Percentiles rank a stretch among this genome's conserved stretches.
These are phyloP conservation scores for Aureobasidium subglaciale DNA, from an alignment of 2,329 filamentous ascomycete genomes.

Conservation along the genomic window DNA sequence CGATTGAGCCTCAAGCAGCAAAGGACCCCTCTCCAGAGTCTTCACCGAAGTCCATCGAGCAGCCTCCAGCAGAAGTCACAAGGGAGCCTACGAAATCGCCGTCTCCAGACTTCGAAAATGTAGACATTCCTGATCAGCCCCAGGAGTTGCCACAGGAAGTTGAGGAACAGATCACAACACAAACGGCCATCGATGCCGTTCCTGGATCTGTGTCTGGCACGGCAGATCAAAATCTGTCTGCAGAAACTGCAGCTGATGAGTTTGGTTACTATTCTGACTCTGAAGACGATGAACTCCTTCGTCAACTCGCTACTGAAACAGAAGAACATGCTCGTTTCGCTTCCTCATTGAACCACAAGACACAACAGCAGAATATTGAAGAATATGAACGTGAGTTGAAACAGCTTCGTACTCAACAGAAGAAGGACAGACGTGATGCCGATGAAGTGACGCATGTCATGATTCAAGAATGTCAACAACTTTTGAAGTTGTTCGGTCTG, in stretches of 20 bases:
- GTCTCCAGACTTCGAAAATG: constrained; percentile 45
- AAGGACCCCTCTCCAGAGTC: constrained; percentile 13
- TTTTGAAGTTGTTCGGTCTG: constrained; percentile 83
- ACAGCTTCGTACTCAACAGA: constrained; percentile 84
- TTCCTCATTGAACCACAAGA: constrained; percentile 72
- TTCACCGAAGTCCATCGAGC: constrained; percentile 17
- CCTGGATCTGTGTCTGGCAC: constrained; percentile 11
- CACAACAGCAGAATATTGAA: constrained; percentile 60
- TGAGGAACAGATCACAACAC: not conserved
- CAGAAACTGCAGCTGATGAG: constrained; percentile 27
- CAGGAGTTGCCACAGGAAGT: not conserved
- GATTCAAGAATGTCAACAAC: constrained; percentile 88
- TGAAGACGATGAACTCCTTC: constrained; percentile 83
- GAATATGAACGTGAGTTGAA: constrained; percentile 85
- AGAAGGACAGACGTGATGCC: constrained; percentile 89
- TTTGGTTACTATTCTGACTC: constrained; percentile 62
- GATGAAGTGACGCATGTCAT: constrained; percentile 96
- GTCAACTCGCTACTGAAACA: constrained; percentile 79
- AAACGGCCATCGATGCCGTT: not conserved
- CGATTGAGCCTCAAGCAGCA: not conserved
- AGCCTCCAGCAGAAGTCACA: constrained; percentile 18
- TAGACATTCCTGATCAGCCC: constrained; percentile 30
- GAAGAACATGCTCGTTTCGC: constrained; percentile 93
- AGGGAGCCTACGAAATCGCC: constrained; percentile 14
- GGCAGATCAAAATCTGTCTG: constrained; percentile 21